Percentiles rank a stretch among this genome's conserved stretches.
These are phyloP conservation scores for Quercus glauca DNA, from an alignment of 306 rosid genomes.

Conservation along the genomic window DNA sequence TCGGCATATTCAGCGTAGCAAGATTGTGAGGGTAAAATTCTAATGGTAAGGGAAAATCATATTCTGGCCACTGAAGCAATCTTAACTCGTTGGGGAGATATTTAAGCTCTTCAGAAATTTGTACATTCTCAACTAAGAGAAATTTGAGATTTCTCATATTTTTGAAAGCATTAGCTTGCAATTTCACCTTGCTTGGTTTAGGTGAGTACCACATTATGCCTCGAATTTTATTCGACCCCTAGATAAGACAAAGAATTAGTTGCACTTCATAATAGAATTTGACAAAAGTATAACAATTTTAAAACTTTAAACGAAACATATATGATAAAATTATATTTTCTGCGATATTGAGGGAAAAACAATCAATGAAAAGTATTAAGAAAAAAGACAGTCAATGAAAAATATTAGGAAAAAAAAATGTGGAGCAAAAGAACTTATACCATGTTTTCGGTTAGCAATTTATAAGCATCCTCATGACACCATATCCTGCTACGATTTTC, in stretches of 20 bases:
- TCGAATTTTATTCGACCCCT: constrained; percentile 9
- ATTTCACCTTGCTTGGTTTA: neutral
- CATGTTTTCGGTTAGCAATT: constrained; percentile 2
- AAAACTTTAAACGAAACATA: too few species aligned
- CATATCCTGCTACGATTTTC: constrained; percentile 20
- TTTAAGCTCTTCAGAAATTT: neutral
- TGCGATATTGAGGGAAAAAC: too few species aligned
- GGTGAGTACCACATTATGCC: constrained; percentile 1
- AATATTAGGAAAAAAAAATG: too few species aligned
- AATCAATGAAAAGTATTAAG: neutral
- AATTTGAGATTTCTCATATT: constrained; percentile 20
- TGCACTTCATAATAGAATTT: too few species aligned
- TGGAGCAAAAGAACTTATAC: neutral
- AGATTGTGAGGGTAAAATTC: too few species aligned
- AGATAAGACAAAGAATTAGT: neutral
- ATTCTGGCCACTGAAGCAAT: constrained; percentile 9
- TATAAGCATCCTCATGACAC: neutral
- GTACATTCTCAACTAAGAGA: neutral
- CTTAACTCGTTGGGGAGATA: constrained; percentile 11
- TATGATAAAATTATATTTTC: too few species aligned
- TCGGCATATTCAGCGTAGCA: neutral
- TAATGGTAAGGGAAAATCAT: neutral
- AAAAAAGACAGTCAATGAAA: neutral
- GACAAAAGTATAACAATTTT: too few species aligned
- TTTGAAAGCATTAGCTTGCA: constrained; percentile 15